phyloP scores from a whole-genome alignment of 108 stramenopile genomes.

The Discostella stelligeroides region DNA sequence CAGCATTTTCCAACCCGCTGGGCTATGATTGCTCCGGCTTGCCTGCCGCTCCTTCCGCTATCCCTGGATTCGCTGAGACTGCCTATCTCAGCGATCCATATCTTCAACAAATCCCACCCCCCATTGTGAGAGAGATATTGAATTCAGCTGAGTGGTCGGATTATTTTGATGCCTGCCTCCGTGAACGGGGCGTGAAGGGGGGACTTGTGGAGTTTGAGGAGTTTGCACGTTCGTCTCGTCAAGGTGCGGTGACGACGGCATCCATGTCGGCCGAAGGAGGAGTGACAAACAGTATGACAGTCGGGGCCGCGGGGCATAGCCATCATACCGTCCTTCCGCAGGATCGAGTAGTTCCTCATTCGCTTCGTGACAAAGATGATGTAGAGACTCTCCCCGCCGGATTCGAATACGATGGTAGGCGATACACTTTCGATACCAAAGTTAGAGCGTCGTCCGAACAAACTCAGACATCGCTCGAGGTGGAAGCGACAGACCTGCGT shows the following conservation, averaged over 20 bases:
- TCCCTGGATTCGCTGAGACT: background rate
- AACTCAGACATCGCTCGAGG: no score
- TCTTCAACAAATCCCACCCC: constrained; percentile 1
- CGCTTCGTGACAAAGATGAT: background rate
- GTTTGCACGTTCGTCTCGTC: constrained; percentile 8
- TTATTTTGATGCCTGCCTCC: constrained; percentile 34
- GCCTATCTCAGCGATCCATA: background rate
- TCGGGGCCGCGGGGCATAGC: background rate
- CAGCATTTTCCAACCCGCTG: constrained; percentile 28
- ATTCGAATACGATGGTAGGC: constrained; percentile 30
- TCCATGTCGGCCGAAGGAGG: background rate
- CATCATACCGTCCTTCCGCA: constrained; percentile 5
- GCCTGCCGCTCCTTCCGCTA: background rate
- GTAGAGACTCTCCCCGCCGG: constrained; percentile 16
- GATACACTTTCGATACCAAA: constrained; percentile 2
- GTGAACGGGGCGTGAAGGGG: constrained; percentile 16
- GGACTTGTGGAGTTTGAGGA: constrained; percentile 22
- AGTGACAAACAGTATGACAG: background rate
- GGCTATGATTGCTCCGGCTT: background rate
- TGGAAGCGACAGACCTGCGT: constrained; percentile 59
- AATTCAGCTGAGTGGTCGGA: constrained; percentile 30
- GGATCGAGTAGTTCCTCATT: constrained; percentile 12
- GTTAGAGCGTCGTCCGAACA: no score
- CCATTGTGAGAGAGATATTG: background rate
- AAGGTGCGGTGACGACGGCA: constrained; percentile 1